Evolutionary conservation across 805 yeast species (phyloP), one percentile per base, ranked within the genome.

Genomic region (Candida mattraensis): DNA sequence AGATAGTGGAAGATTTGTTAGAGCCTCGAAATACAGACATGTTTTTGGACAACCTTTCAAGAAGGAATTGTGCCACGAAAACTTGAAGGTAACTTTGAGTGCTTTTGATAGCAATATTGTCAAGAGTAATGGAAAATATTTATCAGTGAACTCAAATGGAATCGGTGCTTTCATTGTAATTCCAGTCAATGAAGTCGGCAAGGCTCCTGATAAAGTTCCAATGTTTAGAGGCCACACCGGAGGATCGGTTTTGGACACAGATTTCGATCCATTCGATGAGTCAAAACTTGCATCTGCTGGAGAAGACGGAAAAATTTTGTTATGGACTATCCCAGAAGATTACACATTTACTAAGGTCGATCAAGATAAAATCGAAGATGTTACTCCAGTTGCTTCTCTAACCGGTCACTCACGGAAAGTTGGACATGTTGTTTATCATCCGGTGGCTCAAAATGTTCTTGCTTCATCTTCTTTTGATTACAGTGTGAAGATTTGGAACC

Each of bases 161-260:
- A 98, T 98, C 45, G 99, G 99, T 35, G 94, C 98, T 0, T 89
- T 93, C 68, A 96, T 96, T 1, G 85, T 94, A 9, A 79, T 93
- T 42, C 99, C 99, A 2, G 67, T 87, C 17, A 58, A 60, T 7
- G 96, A 91, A 60, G 81, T 78, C 13, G 98, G 99, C 7, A 93
- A 89, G 58, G 80, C 89, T 6, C 97, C 96, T 4, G 99, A 93
- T 51, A 78, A 82, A 42, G 89, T 88, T 31, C 93, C 99, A 2
- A 71, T 93, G 48, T 93, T 91, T 63, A 78, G 96, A 53, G 99
- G 99, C 11, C 99, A 91, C 61, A 84, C 89, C 20, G 96, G 95
- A 16, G 96, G 95, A 18, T 83, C 94, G 7, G 97, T 93, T 22
- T 72, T 93, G 49, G 99, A 93, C 64, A 91, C 98, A 0, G 95